These are phyloP conservation scores for Lactarius akahatsu DNA, from an alignment of 768 basidiomycete genomes.

Conservation along the genomic window DNA sequence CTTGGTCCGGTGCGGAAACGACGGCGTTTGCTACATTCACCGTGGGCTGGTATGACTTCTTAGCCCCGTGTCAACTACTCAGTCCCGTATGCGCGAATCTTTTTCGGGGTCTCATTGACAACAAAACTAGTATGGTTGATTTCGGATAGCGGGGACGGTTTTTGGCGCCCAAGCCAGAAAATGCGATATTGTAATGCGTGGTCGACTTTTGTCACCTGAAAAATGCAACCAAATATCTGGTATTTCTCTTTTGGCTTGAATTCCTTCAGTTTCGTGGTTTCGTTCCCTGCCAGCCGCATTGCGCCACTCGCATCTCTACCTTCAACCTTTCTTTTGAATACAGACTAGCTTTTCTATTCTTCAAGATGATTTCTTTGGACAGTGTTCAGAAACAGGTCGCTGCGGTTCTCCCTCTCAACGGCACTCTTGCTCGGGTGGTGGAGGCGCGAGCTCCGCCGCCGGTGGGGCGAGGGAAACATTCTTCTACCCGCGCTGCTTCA, in stretches of 20 bases:
- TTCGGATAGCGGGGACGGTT: background rate
- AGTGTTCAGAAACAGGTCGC: background rate
- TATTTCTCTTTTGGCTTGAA: slow-evolving; percentile 12
- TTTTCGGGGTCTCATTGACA: background rate
- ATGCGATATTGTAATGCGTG: background rate
- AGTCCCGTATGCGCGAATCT: background rate
- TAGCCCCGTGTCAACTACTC: background rate
- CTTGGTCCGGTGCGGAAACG: background rate
- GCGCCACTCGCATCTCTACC: background rate
- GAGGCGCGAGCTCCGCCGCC: background rate
- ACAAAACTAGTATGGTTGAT: background rate
- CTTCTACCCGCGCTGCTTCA: background rate
- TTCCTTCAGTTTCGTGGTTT: slow-evolving; percentile 14
- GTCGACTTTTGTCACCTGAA: background rate
- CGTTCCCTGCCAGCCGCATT: slow-evolving; percentile 4
- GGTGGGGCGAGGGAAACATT: background rate
- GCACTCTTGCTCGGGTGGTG: background rate
- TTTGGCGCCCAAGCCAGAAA: background rate
- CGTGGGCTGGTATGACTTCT: background rate
- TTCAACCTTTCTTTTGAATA: slow-evolving; percentile 3
- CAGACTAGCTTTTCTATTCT: slow-evolving; percentile 11
- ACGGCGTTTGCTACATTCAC: background rate
- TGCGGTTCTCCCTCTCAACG: background rate
- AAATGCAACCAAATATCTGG: background rate
- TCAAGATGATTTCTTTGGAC: slow-evolving; percentile 8